phyloP scores from a whole-genome alignment of 352 stramenopile species.

The Phytophthora macrochlamydospora region DNA sequence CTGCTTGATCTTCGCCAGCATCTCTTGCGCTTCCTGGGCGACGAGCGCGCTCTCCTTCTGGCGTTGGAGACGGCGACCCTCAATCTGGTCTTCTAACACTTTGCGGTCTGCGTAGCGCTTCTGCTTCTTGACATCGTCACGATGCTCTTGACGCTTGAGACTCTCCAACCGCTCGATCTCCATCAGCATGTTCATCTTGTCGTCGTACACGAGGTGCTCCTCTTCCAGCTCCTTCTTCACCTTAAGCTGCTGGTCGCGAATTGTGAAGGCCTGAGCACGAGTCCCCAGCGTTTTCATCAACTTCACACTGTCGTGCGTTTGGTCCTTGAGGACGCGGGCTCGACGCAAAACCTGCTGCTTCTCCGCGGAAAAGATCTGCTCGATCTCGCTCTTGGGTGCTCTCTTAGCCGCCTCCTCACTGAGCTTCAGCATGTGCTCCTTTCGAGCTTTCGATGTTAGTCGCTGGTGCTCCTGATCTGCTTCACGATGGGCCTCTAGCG shows the following conservation, averaged over 20 bases:
- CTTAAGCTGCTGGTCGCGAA: conserved; percentile 93
- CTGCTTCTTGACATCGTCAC: conserved; percentile 90
- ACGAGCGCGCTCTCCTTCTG: conserved; percentile 48
- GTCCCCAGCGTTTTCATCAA: conserved; percentile 93
- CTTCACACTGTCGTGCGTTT: conserved; percentile 93
- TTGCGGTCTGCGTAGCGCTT: conserved; percentile 84
- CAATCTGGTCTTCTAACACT: conserved; percentile 90
- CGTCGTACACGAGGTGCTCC: conserved; percentile 90
- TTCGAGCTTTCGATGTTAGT: conserved; percentile 70
- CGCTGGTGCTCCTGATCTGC: conserved; percentile 59
- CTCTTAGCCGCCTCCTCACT: conserved; percentile 64
- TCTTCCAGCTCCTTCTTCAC: conserved; percentile 69
- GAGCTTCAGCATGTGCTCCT: conserved; percentile 80
- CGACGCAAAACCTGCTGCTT: conserved; percentile 64
- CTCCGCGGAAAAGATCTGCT: conserved; percentile 75
- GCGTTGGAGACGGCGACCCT: conserved; percentile 54
- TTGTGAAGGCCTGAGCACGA: conserved; percentile 92
- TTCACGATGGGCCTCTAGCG: conserved; percentile 59
- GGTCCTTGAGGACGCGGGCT: conserved; percentile 67
- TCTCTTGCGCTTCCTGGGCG: conserved; percentile 87
- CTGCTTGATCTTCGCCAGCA: conserved; percentile 86
- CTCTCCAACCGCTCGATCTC: conserved; percentile 94
- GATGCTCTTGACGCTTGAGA: conserved; percentile 88
- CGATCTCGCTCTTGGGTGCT: conserved; percentile 78
- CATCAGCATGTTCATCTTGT: conserved; percentile 95